Evolutionary conservation across 2,329 filamentous ascomycete genomes (phyloP).

Genomic region (Calonectria pauciramosa): DNA sequence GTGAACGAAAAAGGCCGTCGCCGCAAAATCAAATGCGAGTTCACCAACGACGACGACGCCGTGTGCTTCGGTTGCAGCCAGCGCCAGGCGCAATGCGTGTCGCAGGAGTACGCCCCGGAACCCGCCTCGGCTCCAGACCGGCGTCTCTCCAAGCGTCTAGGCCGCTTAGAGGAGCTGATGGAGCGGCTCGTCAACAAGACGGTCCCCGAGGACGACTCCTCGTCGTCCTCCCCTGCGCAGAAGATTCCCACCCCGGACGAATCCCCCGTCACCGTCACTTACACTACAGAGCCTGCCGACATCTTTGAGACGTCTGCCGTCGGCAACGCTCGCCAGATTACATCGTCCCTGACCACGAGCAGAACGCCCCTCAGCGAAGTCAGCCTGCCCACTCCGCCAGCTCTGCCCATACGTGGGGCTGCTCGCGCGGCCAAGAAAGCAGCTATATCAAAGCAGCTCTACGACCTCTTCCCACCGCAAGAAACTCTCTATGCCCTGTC

Average conservation of each 20-base stretch:
- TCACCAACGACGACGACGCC: slow-evolving; percentile 54
- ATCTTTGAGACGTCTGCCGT: slow-evolving; percentile 38
- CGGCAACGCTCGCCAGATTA: slow-evolving; percentile 37
- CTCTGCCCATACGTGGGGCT: neutral
- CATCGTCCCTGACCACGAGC: slow-evolving; percentile 21
- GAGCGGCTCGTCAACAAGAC: slow-evolving; percentile 58
- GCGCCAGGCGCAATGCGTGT: slow-evolving; percentile 57
- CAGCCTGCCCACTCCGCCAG: slow-evolving; percentile 11
- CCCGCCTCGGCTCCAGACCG: slow-evolving; percentile 52
- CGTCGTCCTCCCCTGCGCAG: neutral
- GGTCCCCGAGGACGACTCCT: neutral
- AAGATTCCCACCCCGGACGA: slow-evolving; percentile 35
- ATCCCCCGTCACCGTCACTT: slow-evolving; percentile 26
- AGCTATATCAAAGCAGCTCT: slow-evolving; percentile 32
- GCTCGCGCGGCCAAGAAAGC: slow-evolving; percentile 30
- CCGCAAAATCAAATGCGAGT: slow-evolving; percentile 67
- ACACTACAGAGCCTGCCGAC: slow-evolving; percentile 38
- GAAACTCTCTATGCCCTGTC: slow-evolving; percentile 40
- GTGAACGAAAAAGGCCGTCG: slow-evolving; percentile 48
- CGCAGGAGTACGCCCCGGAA: slow-evolving; percentile 60
- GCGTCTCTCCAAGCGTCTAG: slow-evolving; percentile 58
- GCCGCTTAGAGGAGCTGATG: slow-evolving; percentile 62
- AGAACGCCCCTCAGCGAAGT: slow-evolving; percentile 14
- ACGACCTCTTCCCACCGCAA: slow-evolving; percentile 41
- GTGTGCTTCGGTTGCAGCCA: slow-evolving; percentile 62